Evolutionary conservation across 2,329 filamentous ascomycete genomes (phyloP).

Genomic region (Epicoccum sorghinum): DNA sequence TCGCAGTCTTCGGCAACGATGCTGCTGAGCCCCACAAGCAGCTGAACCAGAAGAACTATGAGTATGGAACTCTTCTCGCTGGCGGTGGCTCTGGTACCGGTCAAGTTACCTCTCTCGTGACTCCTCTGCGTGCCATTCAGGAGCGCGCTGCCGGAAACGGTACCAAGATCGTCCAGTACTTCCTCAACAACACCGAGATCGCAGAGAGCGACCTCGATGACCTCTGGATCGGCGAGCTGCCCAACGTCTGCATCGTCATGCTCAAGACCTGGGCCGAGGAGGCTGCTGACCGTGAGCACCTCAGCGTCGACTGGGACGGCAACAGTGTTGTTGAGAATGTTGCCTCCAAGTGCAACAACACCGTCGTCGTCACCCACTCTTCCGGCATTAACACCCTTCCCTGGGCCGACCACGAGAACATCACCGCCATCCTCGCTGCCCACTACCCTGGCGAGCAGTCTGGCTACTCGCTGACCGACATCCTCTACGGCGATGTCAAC

Average conservation of each 20-base stretch:
- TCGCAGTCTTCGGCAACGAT: constrained; percentile 59
- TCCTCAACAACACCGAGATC: constrained; percentile 52
- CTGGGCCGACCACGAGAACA: constrained; percentile 51
- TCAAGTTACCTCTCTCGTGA: constrained; percentile 49
- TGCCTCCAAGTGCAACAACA: constrained; percentile 57
- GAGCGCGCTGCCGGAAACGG: constrained; percentile 33
- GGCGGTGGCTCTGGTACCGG: constrained; percentile 53
- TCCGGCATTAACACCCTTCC: constrained; percentile 52
- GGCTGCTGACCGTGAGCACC: constrained; percentile 50
- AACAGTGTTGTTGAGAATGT: constrained; percentile 52
- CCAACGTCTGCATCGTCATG: constrained; percentile 62
- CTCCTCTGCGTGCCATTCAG: constrained; percentile 51
- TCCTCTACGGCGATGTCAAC: constrained; percentile 76
- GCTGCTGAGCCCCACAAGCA: constrained; percentile 54
- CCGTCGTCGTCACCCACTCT: constrained; percentile 56
- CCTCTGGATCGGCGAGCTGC: constrained; percentile 38
- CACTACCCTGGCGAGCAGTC: constrained; percentile 52
- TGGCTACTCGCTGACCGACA: constrained; percentile 49
- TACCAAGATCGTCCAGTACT: constrained; percentile 52
- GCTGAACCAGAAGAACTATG: constrained; percentile 43
- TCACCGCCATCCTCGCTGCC: constrained; percentile 52
- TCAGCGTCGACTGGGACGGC: constrained; percentile 52
- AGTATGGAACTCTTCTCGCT: constrained; percentile 51
- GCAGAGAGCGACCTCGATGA: constrained; percentile 36
- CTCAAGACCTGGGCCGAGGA: constrained; percentile 61